Conservation (phyloP, 177 flowering plant genomes). For the Vitis hybrid region DNA sequence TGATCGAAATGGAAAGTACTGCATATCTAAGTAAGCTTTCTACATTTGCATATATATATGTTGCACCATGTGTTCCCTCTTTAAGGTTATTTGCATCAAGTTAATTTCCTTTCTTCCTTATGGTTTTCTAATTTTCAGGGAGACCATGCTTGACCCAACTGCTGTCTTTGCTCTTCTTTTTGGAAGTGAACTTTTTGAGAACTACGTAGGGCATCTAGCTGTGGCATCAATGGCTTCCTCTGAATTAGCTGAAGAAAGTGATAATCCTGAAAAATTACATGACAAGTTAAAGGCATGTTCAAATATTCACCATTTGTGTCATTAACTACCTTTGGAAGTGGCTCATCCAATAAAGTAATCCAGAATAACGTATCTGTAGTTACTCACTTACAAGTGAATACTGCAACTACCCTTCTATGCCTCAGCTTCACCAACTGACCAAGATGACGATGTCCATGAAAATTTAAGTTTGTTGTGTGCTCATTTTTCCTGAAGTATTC, state of each 20-base stretch:
- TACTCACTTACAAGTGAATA: too few relatives aligned
- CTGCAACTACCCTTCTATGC: too few relatives aligned
- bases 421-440: too few relatives aligned
- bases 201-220: conserved; percentile 90
- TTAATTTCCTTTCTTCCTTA: not conserved
- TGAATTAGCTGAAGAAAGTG: conserved; percentile 54
- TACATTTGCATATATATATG: not conserved
- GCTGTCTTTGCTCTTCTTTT: conserved; percentile 93
- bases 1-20: conserved; percentile 72
- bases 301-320: not conserved
- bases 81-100: not conserved
- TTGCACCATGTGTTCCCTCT: not conserved
- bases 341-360: too few relatives aligned
- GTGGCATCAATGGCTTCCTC: conserved; percentile 92
- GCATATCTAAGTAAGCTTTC: conserved; percentile 57
- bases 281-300: conserved; percentile 68
- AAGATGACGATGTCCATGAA: too few relatives aligned
- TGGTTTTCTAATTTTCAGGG: conserved; percentile 39
- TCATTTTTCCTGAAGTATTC: too few relatives aligned
- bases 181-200: conserved; percentile 92
- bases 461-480: too few relatives aligned
- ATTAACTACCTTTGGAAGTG: not conserved
- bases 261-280: conserved; percentile 59
- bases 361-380: too few relatives aligned
- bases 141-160: conserved; percentile 84